Conservation (phyloP, 257 asterid species). For the Craterostigma plantagineum region DNA sequence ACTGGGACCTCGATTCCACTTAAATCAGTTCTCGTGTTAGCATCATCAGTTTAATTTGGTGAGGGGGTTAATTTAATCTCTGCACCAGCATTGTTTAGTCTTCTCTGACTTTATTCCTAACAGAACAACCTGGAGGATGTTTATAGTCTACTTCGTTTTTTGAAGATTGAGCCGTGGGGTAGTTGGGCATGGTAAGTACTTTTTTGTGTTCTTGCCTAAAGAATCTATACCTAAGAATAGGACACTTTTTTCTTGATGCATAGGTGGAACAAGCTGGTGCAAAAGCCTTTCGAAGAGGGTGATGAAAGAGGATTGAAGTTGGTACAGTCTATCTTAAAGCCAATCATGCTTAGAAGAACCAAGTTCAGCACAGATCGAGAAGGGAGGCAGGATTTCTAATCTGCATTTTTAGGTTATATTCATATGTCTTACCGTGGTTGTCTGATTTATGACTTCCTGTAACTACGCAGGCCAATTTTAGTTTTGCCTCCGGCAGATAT, state of each 20-base stretch:
- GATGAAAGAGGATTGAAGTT: constrained; percentile 78
- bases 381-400: constrained; percentile 49
- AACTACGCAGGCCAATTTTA: constrained; percentile 57
- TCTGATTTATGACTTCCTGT: constrained; percentile 7
- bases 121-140: constrained; percentile 95
- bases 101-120: constrained; percentile 5
- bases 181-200: constrained; percentile 84
- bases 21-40: constrained; percentile 1
- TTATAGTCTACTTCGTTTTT: constrained; percentile 83
- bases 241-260: constrained; percentile 9
- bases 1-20: neutral
- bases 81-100: neutral
- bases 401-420: neutral
- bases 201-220: too few species aligned
- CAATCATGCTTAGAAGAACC: constrained; percentile 94
- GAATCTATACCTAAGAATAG: too few species aligned
- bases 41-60: constrained; percentile 7
- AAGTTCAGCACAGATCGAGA: constrained; percentile 75
- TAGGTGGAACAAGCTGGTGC: constrained; percentile 96
- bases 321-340: constrained; percentile 65
- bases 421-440: constrained; percentile 8
- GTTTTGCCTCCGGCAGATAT: constrained; percentile 88
- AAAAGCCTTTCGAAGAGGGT: constrained; percentile 95
- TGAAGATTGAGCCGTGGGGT: constrained; percentile 98
- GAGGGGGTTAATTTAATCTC: neutral